Evolutionary conservation across 352 stramenopile species (phyloP), one percentile per base, ranked within the genome.

Genomic region (Phytophthora sp.): DNA sequence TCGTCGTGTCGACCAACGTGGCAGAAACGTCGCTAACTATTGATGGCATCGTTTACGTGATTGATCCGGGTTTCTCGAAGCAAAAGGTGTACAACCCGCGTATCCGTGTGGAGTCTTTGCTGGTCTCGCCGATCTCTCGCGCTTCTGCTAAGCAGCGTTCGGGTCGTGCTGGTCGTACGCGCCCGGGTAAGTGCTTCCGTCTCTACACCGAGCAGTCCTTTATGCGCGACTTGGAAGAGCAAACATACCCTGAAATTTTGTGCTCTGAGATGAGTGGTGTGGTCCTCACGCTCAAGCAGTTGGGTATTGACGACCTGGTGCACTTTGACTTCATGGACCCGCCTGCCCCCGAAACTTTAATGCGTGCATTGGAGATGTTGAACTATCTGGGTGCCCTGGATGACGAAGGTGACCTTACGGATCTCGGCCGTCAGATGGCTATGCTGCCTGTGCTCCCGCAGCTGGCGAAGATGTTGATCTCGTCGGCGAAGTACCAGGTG

Each of bases 241-340:
- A 99, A 62, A 99, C 97, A 8, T 99, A 99, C 76, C 98, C 98
- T 4, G 98, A 99, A 69, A 99, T 99, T 73, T 71, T 99, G 38
- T 88, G 97, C 27, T 98, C 94, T 0, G 91, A 98, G 60, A 96
- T 99, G 89, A 96, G 85, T 52, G 93, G 89, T 48, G 95, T 99
- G 15, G 97, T 99, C 21, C 88, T 99, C 23, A 99, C 96, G 35
- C 77, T 99, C 39, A 91, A 99, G 70, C 98, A 99, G 76, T 69
- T 99, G 1, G 97, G 96, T n/a, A 99, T 99, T 64, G 92, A 99
- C 57, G 97, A 99, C 66, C 80, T 99, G 6, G 97, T 99, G 4
- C 94, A 99, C 69, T 99, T 99, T 66, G 97, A 99, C 86, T 99
- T 99, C 62, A 99, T 99, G 96, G 97, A 99, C 67, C 97, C 98